Base-by-base conservation (phyloP, 1,139 yeast species). In the Blastobotrys elegans region DNA sequence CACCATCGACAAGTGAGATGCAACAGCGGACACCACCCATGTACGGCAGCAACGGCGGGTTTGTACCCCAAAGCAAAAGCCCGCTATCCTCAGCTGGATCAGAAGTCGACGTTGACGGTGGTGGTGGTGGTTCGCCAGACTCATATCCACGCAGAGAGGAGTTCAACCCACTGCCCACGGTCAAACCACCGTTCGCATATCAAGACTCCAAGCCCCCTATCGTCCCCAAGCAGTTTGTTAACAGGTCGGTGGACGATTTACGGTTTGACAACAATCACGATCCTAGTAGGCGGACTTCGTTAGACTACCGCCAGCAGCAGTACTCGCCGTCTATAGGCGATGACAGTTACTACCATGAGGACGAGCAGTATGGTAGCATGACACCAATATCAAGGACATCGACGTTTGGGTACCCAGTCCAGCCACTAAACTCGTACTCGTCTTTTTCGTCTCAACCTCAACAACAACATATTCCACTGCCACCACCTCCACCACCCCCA, bases 151-250 rank as follows among this genome's bases (percentile, higher is more conserved):
- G 27, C 27, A 24, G 10, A 24, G 27, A 24, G 27, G 27, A 24
- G 27, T 24, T 24, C 27, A 24, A 24, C 27, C 27, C 27, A 10
- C 24, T 30, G 14, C 47, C 37, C 13, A 30, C 22, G 17, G 42
- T 43, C 16, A 37, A 38, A 31, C 47, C 47, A 17, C 42, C 47
- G 14, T 32, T 22, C 21, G 31, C 31, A 32, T 43, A 43, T 21
- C 31, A 30, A 21, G 33, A 37, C 11, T 14, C 27, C 30, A 37
- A 22, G 24, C 29, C 31, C 8, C 21, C 40, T 2, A 29, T 37
- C 3, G 33, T 13, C n/a, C 17, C 33, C 33, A 14, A 30, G n/a
- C n/a, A 13, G 13, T 30, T 14, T 14, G 17, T 20, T 7, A 40
- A 40, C 21, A 7, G 36, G 20, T 40, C 43, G 29, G 18, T 24